Conservation (phyloP, 2,329 filamentous ascomycete species). For the Colletotrichum horii region DNA sequence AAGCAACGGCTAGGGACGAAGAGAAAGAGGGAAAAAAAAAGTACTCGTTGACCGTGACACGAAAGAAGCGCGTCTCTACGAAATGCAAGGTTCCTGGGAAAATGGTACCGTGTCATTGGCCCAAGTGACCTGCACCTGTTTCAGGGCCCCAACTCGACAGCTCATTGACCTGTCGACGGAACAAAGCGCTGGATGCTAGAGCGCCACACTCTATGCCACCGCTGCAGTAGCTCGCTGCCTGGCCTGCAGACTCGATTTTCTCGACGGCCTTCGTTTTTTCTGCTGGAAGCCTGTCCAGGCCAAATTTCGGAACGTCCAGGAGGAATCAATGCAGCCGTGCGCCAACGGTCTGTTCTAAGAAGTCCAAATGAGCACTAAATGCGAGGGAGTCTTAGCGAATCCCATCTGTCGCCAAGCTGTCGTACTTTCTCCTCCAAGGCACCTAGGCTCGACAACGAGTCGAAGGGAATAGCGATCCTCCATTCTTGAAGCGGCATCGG, state of each 20-base stretch:
- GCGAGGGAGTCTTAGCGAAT: neutral
- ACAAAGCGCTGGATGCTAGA: constrained; percentile 2
- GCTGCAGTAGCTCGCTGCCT: neutral
- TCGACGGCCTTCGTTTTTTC: neutral
- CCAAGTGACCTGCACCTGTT: neutral
- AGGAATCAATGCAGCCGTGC: neutral
- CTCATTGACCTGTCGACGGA: neutral
- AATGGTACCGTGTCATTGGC: constrained; percentile 10
- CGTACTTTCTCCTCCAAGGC: neutral
- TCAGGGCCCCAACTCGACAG: neutral
- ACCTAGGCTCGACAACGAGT: neutral
- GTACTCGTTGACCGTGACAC: neutral
- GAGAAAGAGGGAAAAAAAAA: neutral
- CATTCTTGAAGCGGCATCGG: neutral
- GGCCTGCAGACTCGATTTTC: neutral
- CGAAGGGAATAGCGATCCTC: neutral
- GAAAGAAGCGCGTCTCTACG: neutral
- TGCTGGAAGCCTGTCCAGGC: neutral
- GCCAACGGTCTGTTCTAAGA: neutral
- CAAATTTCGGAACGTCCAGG: neutral
- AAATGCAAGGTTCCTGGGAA: neutral
- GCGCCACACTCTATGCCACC: neutral
- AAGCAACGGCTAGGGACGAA: neutral
- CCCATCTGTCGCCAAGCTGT: neutral
- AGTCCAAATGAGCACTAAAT: neutral